Percentiles rank a stretch among this genome's conserved stretches.
These are phyloP conservation scores for Pseudocercospora ulei DNA, from an alignment of 2,329 filamentous ascomycete species.

Conservation along the genomic window DNA sequence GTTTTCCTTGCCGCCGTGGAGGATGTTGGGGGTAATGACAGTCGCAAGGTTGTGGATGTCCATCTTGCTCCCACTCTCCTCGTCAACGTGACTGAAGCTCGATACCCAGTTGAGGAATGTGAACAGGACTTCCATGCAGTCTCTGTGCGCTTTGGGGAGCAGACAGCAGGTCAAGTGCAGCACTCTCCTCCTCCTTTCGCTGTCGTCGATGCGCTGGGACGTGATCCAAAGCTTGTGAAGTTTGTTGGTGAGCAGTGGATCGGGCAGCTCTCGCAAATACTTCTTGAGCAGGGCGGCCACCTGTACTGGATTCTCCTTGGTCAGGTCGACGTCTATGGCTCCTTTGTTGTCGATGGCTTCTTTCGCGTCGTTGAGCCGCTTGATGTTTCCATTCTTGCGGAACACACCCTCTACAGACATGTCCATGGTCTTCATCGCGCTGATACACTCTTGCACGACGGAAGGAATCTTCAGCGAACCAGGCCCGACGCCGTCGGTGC, in stretches of 20 bases:
- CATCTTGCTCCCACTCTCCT: slow-evolving; percentile 97
- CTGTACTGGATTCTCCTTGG: slow-evolving; percentile 82
- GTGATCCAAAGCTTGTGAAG: slow-evolving; percentile 83
- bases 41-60: slow-evolving; percentile 95
- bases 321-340: slow-evolving; percentile 74
- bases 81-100: slow-evolving; percentile 93
- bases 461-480: slow-evolving; percentile 82
- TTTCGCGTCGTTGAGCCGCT: slow-evolving; percentile 75
- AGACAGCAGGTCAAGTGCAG: slow-evolving; percentile 87
- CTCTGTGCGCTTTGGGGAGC: slow-evolving; percentile 81
- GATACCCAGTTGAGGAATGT: slow-evolving; percentile 95
- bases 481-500: slow-evolving; percentile 91
- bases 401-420: slow-evolving; percentile 98
- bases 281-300: slow-evolving; percentile 89
- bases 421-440: slow-evolving; percentile 96
- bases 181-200: slow-evolving; percentile 70
- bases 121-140: slow-evolving; percentile 90
- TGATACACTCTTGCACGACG: slow-evolving; percentile 88
- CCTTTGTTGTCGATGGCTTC: slow-evolving; percentile 79
- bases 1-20: slow-evolving; percentile 43
- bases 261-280: slow-evolving; percentile 86
- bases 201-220: slow-evolving; percentile 73
- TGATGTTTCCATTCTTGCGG: slow-evolving; percentile 98
- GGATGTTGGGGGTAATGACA: slow-evolving; percentile 91
- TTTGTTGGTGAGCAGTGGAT: slow-evolving; percentile 90